Evolutionary conservation across 2,329 filamentous ascomycete genomes (phyloP), one percentile per base, ranked within the genome.

Genomic region (Rosellinia necatrix): DNA sequence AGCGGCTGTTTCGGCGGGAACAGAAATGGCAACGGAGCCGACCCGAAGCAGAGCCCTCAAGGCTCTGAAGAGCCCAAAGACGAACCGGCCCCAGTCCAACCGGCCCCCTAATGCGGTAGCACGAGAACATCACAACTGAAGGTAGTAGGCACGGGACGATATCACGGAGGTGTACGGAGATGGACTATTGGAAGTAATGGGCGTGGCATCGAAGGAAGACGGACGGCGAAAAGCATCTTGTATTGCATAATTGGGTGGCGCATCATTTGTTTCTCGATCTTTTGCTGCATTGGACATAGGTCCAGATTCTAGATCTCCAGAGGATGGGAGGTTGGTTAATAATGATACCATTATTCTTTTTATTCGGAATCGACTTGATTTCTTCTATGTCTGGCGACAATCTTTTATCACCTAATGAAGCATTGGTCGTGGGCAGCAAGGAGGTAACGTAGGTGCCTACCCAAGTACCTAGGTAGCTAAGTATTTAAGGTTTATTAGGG

Each of bases 241-340:
- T 22, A 35, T 29, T 48, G 43, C 40, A 56, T 56, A 21, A 56
- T 27, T 10, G 48, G 43, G 22, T 35, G 48, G 47, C 56, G 56
- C 43, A 52, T 49, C 52, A 30, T 42, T 43, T 56, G 21, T 47
- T 42, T 42, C 6, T 27, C 4, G 6, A 27, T 35, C n/a, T 17
- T n/a, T 42, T 15, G 29, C 22, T 29, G 40, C 40, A 42, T 42
- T 6, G 24, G 37, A 27, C 13, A 29, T 34, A 34, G 6, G 4
- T 12, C 13, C n/a, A 43, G n/a, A 38, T 13, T 9, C n/a, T 6
- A 21, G 22, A 35, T 42, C 21, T 17, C 13, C n/a, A 42, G 34
- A 8, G 15, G 38, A 32, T 25, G 12, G 15, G 38, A 32, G 35
- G 4, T 10, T 27, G 27, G 24, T 25, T 4, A 29, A 15, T 21